A percentile compares a stretch with the other conserved stretches of the same genome.
These are phyloP conservation scores for Aspergillus ibericus DNA, from an alignment of 2,329 filamentous ascomycete species.

Conservation along the genomic window DNA sequence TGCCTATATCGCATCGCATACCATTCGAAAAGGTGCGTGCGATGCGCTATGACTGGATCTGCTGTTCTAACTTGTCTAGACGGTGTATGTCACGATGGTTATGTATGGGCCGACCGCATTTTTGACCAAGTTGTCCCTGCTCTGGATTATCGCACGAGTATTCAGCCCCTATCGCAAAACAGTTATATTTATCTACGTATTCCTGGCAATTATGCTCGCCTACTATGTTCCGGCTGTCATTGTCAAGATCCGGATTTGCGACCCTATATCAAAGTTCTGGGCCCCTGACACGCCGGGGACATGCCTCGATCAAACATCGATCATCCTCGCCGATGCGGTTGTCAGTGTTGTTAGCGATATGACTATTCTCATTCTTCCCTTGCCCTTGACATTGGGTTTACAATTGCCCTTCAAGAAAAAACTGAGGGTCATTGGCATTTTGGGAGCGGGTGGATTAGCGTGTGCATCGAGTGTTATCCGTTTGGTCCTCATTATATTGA, in stretches of 20 bases:
- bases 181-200: slow-evolving; percentile 40
- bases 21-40: slow-evolving; percentile 38
- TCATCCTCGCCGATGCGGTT: slow-evolving; percentile 55
- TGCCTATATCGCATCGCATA: slow-evolving; percentile 29
- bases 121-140: slow-evolving; percentile 46
- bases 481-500: slow-evolving; percentile 25
- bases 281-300: slow-evolving; percentile 19
- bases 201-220: slow-evolving; percentile 38
- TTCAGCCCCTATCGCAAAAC: slow-evolving; percentile 45
- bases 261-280: slow-evolving; percentile 47
- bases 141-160: slow-evolving; percentile 47
- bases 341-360: slow-evolving; percentile 62
- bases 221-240: slow-evolving; percentile 47
- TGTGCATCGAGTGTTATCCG: slow-evolving; percentile 31
- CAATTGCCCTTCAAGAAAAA: slow-evolving; percentile 50
- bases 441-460: slow-evolving; percentile 48
- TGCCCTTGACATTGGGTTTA: slow-evolving; percentile 47
- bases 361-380: slow-evolving; percentile 52
- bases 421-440: slow-evolving; percentile 48
- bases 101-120: slow-evolving; percentile 49
- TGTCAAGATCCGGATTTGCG: slow-evolving; percentile 46
- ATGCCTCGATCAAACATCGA: slow-evolving; percentile 34
- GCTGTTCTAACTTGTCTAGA: slow-evolving; percentile 22
- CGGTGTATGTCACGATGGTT: slow-evolving; percentile 46
- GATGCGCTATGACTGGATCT: background rate